Evolutionary conservation across 1,284 basidiomycete species (phyloP).

Genomic region (Marasmius oreades): DNA sequence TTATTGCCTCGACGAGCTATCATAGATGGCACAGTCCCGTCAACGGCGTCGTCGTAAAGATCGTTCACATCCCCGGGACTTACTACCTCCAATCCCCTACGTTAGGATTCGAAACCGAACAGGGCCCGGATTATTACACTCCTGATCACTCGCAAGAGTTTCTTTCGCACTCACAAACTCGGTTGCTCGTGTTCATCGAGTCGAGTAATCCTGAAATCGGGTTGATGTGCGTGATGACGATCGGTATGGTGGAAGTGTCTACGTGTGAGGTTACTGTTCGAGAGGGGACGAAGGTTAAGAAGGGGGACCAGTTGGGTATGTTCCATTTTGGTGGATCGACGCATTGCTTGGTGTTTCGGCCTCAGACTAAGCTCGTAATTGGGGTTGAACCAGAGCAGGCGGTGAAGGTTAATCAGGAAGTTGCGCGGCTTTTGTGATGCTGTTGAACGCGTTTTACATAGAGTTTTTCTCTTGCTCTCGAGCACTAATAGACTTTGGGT

Average conservation of each 20-base stretch:
- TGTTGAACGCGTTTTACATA: too few species aligned
- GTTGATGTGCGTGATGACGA: conserved; percentile 32
- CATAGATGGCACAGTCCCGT: conserved; percentile 57
- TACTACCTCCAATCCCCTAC: conserved; percentile 41
- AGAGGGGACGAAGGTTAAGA: conserved; percentile 29
- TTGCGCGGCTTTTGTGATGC: neutral
- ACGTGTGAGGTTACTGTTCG: conserved; percentile 20
- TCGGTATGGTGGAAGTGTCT: conserved; percentile 35
- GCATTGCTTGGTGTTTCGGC: conserved; percentile 37
- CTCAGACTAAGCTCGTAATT: neutral
- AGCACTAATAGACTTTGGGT: too few species aligned
- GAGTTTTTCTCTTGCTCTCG: too few species aligned
- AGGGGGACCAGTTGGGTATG: conserved; percentile 46
- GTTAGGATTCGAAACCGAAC: conserved; percentile 9
- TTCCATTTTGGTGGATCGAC: conserved; percentile 54
- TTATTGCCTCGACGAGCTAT: conserved; percentile 43
- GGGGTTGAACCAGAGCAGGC: neutral
- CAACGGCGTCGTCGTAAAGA: conserved; percentile 40
- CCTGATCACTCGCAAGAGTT: conserved; percentile 23
- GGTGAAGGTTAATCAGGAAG: neutral
- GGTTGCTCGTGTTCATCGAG: conserved; percentile 36
- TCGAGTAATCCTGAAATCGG: conserved; percentile 35
- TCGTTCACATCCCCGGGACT: conserved; percentile 41
- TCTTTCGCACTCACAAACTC: conserved; percentile 24
- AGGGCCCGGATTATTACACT: conserved; percentile 18